A percentile compares a stretch with the other conserved stretches of the same genome.
Evolutionary conservation across 371 early-diverging fungal species (phyloP).

Genomic region (Zancudomyces culisetae): DNA sequence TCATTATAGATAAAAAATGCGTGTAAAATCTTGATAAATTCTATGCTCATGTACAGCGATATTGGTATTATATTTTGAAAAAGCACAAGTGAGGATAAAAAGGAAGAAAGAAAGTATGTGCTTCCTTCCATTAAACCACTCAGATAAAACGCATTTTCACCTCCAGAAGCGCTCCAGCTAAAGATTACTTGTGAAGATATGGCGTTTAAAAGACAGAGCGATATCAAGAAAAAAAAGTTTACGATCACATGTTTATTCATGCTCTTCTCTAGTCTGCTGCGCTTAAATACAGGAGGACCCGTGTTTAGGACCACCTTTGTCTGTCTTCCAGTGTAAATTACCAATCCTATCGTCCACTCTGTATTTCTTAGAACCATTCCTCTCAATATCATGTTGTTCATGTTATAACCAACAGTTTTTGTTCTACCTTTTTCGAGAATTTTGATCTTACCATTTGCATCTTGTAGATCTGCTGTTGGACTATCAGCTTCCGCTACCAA

Average conservation of each 20-base stretch:
- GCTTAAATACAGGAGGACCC: slow-evolving; percentile 66
- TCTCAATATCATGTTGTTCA: slow-evolving; percentile 71
- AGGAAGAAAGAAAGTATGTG: slow-evolving; percentile 14
- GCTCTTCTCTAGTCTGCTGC: slow-evolving; percentile 71
- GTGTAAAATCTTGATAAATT: slow-evolving; percentile 61
- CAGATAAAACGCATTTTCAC: slow-evolving; percentile 10
- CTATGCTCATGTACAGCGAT: slow-evolving; percentile 88
- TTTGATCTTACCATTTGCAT: slow-evolving; percentile 33
- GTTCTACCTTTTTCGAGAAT: slow-evolving; percentile 9
- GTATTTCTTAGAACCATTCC: slow-evolving; percentile 84
- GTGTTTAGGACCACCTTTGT: slow-evolving; percentile 84
- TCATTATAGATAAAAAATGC: slow-evolving; percentile 76
- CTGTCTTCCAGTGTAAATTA: slow-evolving; percentile 75
- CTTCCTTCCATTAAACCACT: slow-evolving; percentile 8
- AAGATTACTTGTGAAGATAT: slow-evolving; percentile 23
- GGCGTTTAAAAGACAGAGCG: slow-evolving; percentile 46
- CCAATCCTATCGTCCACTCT: slow-evolving; percentile 64
- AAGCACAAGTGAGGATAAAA: slow-evolving; percentile 62
- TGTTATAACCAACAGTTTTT: slow-evolving; percentile 30
- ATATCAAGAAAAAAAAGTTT: slow-evolving; percentile 52
- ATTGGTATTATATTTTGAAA: slow-evolving; percentile 94
- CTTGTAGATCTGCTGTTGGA: slow-evolving; percentile 46
- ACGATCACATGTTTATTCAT: slow-evolving; percentile 70
- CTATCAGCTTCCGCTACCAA: slow-evolving; percentile 48
- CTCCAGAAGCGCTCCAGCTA: slow-evolving; percentile 24